Evolutionary conservation across 495 filamentous ascomycete genomes (phyloP), one percentile per base, ranked within the genome.

Genomic region (Mycothermus thermophilus): DNA sequence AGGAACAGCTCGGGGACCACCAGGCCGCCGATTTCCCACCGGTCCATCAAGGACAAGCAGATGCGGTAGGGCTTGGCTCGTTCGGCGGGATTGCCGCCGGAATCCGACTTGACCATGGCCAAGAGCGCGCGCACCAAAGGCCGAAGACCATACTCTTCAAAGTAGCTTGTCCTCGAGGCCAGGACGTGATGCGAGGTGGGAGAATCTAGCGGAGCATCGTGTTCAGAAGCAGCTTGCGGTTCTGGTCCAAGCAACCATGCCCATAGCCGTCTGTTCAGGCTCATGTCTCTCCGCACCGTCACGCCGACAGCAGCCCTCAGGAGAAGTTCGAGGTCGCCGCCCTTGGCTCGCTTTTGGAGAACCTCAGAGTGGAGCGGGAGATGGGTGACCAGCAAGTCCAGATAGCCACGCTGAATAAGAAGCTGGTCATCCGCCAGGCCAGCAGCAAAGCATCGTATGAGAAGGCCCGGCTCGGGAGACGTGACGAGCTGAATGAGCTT

Each of bases 211-310:
- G 52, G 52, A 21, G 54, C 54, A 21, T 67, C 66, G 6, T 47
- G 38, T n/a, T 64, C 55, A 16, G 66, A 63, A 24, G 55, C 60
- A 3, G 42, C 36, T 1, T 67, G 41, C 17, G 72, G 70, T 36
- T 90, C 82, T 1, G 86, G 87, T 2, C 90, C 90, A 6, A 99
- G 62, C 37, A 95, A 74, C 90, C 90, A 99, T n/a, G 82, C 68
- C 88, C 90, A 99, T 23, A 99, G 62, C 24, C 90, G 69, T 38
- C 90, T 66, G 51, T 99, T 99, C 32, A 99, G 63, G 46, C 86
- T 87, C 90, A 96, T 96, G 31, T 99, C 90, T 55, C 87, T 69
- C 20, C 90, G 72, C 17, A 72, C 69, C 2, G 94, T 83, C 26
- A 99, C 87, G 0, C 82, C 77, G 5, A 74, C 74, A 13, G 88